These are phyloP conservation scores for Barbarea vulgaris DNA, from an alignment of 345 rosid species.

Conservation along the genomic window DNA sequence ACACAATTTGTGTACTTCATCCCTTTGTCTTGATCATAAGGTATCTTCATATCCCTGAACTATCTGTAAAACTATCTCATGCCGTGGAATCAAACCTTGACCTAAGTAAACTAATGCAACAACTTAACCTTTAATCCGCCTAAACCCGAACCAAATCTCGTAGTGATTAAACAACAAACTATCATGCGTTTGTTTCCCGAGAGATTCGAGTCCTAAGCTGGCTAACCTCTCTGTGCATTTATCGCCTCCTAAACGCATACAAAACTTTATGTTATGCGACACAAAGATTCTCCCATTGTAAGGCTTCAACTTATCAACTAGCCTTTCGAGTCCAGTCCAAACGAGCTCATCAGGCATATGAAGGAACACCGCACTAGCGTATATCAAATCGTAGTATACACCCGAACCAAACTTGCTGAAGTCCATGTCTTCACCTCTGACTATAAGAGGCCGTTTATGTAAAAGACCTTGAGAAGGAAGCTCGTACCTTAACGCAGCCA, in stretches of 20 bases:
- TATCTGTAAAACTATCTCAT: slow-evolving; percentile 1
- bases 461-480: slow-evolving; percentile 92
- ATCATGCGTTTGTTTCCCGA: slow-evolving; percentile 72
- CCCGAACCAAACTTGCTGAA: slow-evolving; percentile 64
- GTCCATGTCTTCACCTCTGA: slow-evolving; percentile 84
- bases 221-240: slow-evolving; percentile 69
- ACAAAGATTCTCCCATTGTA: slow-evolving; percentile 80
- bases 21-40: neutral
- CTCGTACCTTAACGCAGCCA: slow-evolving; percentile 89
- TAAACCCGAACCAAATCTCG: slow-evolving; percentile 88
- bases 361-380: slow-evolving; percentile 90
- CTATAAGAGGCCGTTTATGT: slow-evolving; percentile 73
- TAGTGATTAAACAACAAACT: slow-evolving; percentile 90
- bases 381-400: slow-evolving; percentile 68
- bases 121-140: slow-evolving; percentile 52
- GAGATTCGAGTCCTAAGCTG: slow-evolving; percentile 66
- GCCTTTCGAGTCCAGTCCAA: slow-evolving; percentile 81
- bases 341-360: slow-evolving; percentile 90
- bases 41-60: slow-evolving; percentile 1
- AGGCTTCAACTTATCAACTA: slow-evolving; percentile 67
- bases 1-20: slow-evolving; percentile 10
- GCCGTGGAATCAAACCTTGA: neutral
- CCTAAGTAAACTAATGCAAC: neutral
- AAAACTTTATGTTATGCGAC: slow-evolving; percentile 85
- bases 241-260: slow-evolving; percentile 73